Conservation (phyloP, 306 rosid species). For the Begonia loranthoides region DNA sequence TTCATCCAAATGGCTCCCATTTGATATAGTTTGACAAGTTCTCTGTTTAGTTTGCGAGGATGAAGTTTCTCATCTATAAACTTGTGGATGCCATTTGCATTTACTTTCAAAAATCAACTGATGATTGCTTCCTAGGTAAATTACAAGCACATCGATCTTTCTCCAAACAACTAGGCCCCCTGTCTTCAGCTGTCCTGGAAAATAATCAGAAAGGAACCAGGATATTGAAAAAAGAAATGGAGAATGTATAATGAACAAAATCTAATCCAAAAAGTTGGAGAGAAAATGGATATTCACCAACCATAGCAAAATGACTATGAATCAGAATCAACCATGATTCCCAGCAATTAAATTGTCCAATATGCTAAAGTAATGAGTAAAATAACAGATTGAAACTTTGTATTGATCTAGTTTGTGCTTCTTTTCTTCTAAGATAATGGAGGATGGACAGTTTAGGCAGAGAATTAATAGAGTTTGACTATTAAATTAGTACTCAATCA, state of each 20-base stretch:
- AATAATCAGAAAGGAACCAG: constrained; percentile 8
- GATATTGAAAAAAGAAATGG: constrained; percentile 2
- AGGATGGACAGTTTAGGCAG: too few species aligned
- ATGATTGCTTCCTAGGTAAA: constrained; percentile 49
- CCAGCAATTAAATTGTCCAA: too few species aligned
- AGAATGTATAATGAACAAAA: too few species aligned
- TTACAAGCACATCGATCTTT: constrained; percentile 49
- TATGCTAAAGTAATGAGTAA: too few species aligned
- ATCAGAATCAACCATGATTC: too few species aligned
- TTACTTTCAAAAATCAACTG: constrained; percentile 15
- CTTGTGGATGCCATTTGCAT: constrained; percentile 10
- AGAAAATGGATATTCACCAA: background rate
- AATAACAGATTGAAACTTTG: too few species aligned
- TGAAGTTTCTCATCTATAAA: constrained; percentile 12
- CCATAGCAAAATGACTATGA: background rate
- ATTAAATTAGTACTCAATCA: too few species aligned
- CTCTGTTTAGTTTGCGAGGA: constrained; percentile 8
- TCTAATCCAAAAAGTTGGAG: too few species aligned
- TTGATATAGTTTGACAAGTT: constrained; percentile 6
- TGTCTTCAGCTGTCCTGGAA: constrained; percentile 45
- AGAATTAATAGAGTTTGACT: too few species aligned
- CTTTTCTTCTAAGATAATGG: too few species aligned
- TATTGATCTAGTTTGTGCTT: too few species aligned
- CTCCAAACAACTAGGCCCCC: constrained; percentile 79
- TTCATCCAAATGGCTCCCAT: constrained; percentile 13